Evolutionary conservation across 2,329 filamentous ascomycete species (phyloP).

Genomic region (Malbranchea cinnamomea): DNA sequence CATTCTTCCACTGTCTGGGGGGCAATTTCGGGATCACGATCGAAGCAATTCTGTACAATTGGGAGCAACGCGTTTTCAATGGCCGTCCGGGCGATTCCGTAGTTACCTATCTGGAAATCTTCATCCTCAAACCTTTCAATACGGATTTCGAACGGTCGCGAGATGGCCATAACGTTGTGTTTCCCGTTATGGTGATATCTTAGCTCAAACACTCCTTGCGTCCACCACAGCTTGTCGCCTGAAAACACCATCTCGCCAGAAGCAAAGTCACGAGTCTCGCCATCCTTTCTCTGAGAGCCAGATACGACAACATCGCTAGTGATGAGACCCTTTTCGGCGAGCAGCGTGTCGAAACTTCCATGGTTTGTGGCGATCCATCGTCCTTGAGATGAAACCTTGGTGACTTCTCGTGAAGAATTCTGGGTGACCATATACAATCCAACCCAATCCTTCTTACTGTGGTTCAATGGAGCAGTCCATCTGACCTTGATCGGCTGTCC

Average conservation of each 20-base stretch:
- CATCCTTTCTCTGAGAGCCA: slow-evolving; percentile 28
- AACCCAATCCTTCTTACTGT: slow-evolving; percentile 87
- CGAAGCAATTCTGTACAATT: slow-evolving; percentile 80
- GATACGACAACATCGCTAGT: slow-evolving; percentile 48
- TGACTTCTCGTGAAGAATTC: slow-evolving; percentile 72
- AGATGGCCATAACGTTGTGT: slow-evolving; percentile 88
- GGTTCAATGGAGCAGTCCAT: slow-evolving; percentile 78
- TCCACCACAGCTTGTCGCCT: slow-evolving; percentile 96
- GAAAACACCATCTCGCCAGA: slow-evolving; percentile 74
- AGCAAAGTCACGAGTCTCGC: slow-evolving; percentile 43
- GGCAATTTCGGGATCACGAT: slow-evolving; percentile 80
- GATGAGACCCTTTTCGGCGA: slow-evolving; percentile 63
- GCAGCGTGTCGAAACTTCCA: slow-evolving; percentile 59
- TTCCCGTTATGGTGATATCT: slow-evolving; percentile 88
- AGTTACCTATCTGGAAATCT: slow-evolving; percentile 42
- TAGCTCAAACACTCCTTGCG: slow-evolving; percentile 89
- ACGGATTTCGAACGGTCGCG: slow-evolving; percentile 79
- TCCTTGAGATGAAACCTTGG: slow-evolving; percentile 70
- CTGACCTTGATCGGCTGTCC: slow-evolving; percentile 77
- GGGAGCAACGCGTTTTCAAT: slow-evolving; percentile 68
- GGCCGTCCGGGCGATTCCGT: slow-evolving; percentile 43
- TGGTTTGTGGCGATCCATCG: slow-evolving; percentile 75
- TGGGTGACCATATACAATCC: slow-evolving; percentile 93
- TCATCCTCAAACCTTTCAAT: slow-evolving; percentile 72
- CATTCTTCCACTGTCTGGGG: slow-evolving; percentile 63